A percentile compares a stretch with the other conserved stretches of the same genome.
phyloP scores from a whole-genome alignment of 345 rosid species.

The Linum trigynum region DNA sequence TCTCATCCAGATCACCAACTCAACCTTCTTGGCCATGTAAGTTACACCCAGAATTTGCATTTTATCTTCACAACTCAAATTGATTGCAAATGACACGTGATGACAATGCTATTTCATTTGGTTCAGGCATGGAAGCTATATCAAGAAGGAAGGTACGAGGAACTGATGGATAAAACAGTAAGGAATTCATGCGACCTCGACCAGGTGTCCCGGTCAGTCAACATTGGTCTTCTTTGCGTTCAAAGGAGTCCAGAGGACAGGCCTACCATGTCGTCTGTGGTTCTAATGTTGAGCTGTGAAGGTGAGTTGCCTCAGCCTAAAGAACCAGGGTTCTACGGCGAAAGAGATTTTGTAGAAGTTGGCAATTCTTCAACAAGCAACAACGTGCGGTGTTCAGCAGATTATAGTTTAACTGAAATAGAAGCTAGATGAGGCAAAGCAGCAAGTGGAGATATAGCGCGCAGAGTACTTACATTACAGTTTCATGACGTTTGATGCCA shows the following conservation, averaged over 20 bases:
- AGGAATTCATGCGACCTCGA: not conserved
- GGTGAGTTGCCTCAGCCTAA: not conserved
- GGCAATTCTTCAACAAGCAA: not conserved
- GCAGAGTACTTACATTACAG: no score
- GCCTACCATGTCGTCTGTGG: not conserved
- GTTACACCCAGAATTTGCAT: not conserved
- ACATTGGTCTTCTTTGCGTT: not conserved
- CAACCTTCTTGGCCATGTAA: not conserved
- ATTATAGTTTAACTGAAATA: no score
- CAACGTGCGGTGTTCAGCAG: not conserved
- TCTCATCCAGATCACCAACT: not conserved
- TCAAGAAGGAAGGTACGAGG: not conserved
- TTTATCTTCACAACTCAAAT: no score
- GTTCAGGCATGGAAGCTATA: not conserved
- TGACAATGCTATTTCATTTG: no score
- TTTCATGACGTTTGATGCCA: no score
- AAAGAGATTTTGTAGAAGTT: not conserved
- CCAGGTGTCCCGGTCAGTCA: not conserved
- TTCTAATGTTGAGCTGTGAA: not conserved
- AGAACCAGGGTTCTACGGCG: not conserved
- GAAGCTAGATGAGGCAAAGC: no score
- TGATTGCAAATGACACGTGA: not conserved
- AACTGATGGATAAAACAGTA: not conserved
- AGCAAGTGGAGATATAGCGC: no score
- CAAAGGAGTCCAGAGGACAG: not conserved